phyloP scores from a whole-genome alignment of 2,329 filamentous ascomycete genomes.

The Metarhizium guizhouense region DNA sequence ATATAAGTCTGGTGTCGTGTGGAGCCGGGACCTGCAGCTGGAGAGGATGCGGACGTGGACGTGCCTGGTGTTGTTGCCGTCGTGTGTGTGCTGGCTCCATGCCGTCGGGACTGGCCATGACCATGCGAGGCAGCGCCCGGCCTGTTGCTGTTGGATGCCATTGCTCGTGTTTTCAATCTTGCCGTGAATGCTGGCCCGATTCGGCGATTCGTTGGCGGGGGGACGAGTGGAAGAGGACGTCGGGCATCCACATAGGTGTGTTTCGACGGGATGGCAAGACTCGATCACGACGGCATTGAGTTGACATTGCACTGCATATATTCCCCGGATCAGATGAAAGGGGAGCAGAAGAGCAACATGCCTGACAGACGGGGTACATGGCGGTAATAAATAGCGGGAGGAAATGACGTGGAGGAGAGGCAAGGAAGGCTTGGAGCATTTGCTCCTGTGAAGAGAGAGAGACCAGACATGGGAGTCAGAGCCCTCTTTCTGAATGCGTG shows the following conservation, averaged over 20 bases:
- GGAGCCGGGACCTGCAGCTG: slow-evolving; percentile 4
- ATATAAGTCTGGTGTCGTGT: slow-evolving; percentile 14
- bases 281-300: not conserved
- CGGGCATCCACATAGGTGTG: too few species aligned
- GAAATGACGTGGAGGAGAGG: not conserved
- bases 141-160: not conserved
- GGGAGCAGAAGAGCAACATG: too few species aligned
- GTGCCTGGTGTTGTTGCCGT: not conserved
- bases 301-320: not conserved
- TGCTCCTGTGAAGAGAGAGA: not conserved
- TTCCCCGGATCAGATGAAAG: too few species aligned
- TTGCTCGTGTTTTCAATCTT: not conserved
- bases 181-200: not conserved
- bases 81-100: not conserved
- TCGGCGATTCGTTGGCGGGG: too few species aligned
- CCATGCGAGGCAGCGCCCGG: not conserved
- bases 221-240: too few species aligned
- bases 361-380: not conserved
- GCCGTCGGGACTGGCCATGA: not conserved
- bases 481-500: not conserved
- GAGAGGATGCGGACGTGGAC: not conserved
- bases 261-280: not conserved
- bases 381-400: not conserved
- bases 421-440: not conserved
- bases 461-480: not conserved